These are phyloP conservation scores for Noccaea caerulescens DNA, from an alignment of 345 rosid genomes.

Conservation along the genomic window DNA sequence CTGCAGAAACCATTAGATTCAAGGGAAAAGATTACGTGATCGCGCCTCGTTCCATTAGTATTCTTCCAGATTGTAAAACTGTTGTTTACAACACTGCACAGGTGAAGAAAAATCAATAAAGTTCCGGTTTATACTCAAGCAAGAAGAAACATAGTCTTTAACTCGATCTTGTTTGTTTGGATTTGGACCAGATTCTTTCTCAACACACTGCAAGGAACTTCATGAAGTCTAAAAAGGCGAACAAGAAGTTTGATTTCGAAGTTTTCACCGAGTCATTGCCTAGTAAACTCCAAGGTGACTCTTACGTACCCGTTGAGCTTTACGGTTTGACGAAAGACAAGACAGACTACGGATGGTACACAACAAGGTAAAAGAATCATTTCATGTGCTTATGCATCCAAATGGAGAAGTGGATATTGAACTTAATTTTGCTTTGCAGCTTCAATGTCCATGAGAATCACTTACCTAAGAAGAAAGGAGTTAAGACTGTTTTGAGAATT, in stretches of 20 bases:
- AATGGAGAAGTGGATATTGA: constrained; percentile 3
- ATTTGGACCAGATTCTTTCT: constrained; percentile 56
- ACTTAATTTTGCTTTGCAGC: constrained; percentile 44
- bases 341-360: constrained; percentile 82
- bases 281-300: constrained; percentile 25
- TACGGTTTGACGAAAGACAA: constrained; percentile 63
- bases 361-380: constrained; percentile 57
- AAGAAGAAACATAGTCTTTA: not conserved
- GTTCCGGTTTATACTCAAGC: not conserved
- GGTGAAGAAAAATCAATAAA: constrained; percentile 8
- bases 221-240: constrained; percentile 54
- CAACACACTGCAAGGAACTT: constrained; percentile 81
- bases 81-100: constrained; percentile 65
- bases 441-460: constrained; percentile 52
- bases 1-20: constrained; percentile 50
- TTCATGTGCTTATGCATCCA: not conserved
- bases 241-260: constrained; percentile 60
- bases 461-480: constrained; percentile 52
- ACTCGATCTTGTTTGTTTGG: constrained; percentile 19
- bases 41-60: constrained; percentile 73
- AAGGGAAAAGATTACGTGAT: constrained; percentile 54
- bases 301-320: constrained; percentile 58
- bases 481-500: constrained; percentile 54
- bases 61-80: constrained; percentile 89
- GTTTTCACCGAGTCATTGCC: constrained; percentile 59